phyloP scores from a whole-genome alignment of 805 yeast species.

The Zygosaccharomyces kombuchaensis region DNA sequence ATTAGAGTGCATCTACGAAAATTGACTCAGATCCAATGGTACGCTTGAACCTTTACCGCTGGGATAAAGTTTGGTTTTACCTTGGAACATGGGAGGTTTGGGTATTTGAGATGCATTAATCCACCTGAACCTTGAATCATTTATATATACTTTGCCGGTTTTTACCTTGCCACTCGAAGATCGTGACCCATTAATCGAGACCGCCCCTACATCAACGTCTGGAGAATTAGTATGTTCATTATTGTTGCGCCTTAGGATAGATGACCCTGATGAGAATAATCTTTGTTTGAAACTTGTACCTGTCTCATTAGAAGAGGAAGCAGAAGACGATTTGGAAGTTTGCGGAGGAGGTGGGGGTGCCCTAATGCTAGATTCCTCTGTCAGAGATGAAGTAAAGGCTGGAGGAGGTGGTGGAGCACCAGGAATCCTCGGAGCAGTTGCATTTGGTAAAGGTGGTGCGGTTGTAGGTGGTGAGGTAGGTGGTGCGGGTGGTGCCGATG shows the following conservation, averaged over 20 bases:
- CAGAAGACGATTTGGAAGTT: slow-evolving; percentile 2
- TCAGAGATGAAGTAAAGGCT: slow-evolving; percentile 18
- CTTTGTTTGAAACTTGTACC: slow-evolving; percentile 25
- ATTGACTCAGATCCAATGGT: slow-evolving; percentile 60
- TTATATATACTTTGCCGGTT: slow-evolving; percentile 44
- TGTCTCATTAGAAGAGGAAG: slow-evolving; percentile 13
- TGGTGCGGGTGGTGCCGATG: slow-evolving; percentile 23
- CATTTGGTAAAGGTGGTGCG: slow-evolving; percentile 21
- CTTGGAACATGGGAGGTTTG: slow-evolving; percentile 76
- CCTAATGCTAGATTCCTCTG: background rate
- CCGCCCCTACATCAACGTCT: slow-evolving; percentile 23
- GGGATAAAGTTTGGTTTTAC: slow-evolving; percentile 75
- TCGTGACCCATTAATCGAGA: slow-evolving; percentile 26
- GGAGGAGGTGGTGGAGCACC: slow-evolving; percentile 28
- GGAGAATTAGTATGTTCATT: slow-evolving; percentile 23
- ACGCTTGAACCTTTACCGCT: slow-evolving; percentile 94
- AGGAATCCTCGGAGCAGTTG: slow-evolving; percentile 16
- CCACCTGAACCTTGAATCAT: slow-evolving; percentile 69
- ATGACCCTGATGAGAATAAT: slow-evolving; percentile 26
- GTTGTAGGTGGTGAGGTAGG: slow-evolving; percentile 25
- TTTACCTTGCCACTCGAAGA: slow-evolving; percentile 27
- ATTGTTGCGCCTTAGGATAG: slow-evolving; percentile 31
- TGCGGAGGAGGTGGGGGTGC: slow-evolving; percentile 25
- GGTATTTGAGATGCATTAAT: slow-evolving; percentile 68
- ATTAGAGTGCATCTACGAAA: slow-evolving; percentile 14